Base-by-base conservation (phyloP, 2,329 filamentous ascomycete species). In the Fusarium chlamydosporum region DNA sequence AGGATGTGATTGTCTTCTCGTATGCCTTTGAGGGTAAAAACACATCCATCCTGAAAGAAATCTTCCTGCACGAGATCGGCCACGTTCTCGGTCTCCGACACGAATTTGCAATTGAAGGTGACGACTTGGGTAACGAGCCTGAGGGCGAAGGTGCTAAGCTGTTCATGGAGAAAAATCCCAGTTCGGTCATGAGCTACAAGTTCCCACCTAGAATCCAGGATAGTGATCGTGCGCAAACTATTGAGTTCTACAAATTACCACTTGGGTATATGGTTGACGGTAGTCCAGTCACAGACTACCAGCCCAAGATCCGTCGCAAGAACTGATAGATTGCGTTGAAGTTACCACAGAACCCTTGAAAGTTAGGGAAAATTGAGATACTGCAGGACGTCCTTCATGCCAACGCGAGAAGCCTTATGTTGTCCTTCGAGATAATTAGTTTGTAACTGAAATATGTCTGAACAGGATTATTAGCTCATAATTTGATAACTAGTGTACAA, bases 61-160 rank as follows among this genome's bases (percentile, higher is more conserved):
- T 45, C 27, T 45, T 45, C 27, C 42, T 18, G 42, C 42, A 45
- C 12, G 42, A 45, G n/a, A 45, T 45, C 27, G 42, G 42, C 10
- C 42, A 45, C 27, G 31, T 45, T 31, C 42, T 45, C 12, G 42
- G 42, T 13, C 42, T 45, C 31, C 42, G 42, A 7, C 42, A 45
- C 16, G 42, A 45, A n/a, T 45, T 45, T 13, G 42, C 42, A 10
- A 45, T 45, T n/a, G 26, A 4, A 4, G 42, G 42, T 23, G 23
- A 23, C 4, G 23, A 23, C 23, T 23, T 23, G 23, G 23, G 23
- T 23, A 23, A 23, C 5, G 5, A 6, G 23, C 23, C 23, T 23
- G 23, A 45, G 16, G 29, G 18, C 4, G 12, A 15, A 13, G 43
- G 43, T 16, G 43, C 43, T 23, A 18, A 20, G 6, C 43, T 23